A percentile compares a stretch with the other conserved stretches of the same genome.
phyloP scores from a whole-genome alignment of 768 basidiomycete genomes.

The Calocybe indica region DNA sequence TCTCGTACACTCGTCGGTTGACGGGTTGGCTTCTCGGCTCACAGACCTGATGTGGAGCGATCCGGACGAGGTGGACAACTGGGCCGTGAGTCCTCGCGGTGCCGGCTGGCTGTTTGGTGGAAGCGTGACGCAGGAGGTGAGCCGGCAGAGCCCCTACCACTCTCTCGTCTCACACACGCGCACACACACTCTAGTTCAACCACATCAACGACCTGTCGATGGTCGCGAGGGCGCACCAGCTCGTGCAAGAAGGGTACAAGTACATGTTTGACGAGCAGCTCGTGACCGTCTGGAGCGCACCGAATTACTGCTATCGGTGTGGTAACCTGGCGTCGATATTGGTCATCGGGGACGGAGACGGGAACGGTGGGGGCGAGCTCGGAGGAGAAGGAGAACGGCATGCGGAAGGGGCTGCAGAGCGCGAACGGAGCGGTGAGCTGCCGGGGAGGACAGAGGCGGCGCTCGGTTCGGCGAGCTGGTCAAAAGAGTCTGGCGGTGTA shows the following conservation, averaged over 20 bases:
- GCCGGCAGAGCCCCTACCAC: constrained; percentile 7
- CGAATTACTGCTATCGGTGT: constrained; percentile 76
- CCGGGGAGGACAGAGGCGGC: background rate
- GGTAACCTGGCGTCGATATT: constrained; percentile 92
- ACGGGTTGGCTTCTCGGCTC: background rate
- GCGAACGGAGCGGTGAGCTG: background rate
- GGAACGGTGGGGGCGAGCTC: background rate
- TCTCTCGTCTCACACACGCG: background rate
- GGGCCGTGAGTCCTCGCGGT: constrained; percentile 95
- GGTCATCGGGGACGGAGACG: constrained; percentile 67
- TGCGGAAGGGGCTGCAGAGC: constrained; percentile 1
- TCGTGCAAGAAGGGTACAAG: constrained; percentile 94
- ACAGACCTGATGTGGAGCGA: constrained; percentile 99
- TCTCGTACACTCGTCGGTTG: background rate
- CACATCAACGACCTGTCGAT: constrained; percentile 84
- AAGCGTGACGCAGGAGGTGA: constrained; percentile 77
- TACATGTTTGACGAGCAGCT: constrained; percentile 94
- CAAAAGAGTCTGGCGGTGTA: background rate
- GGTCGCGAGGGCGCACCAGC: constrained; percentile 93
- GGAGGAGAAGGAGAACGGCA: background rate
- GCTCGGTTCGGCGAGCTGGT: background rate
- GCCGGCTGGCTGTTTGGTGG: constrained; percentile 95
- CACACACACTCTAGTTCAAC: constrained; percentile 60
- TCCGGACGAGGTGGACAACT: constrained; percentile 90
- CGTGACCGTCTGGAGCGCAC: constrained; percentile 91